Evolutionary conservation across 192 early-diverging fungal species (phyloP), one percentile per base, ranked within the genome.

Genomic region (Irineochytrium annulatum): DNA sequence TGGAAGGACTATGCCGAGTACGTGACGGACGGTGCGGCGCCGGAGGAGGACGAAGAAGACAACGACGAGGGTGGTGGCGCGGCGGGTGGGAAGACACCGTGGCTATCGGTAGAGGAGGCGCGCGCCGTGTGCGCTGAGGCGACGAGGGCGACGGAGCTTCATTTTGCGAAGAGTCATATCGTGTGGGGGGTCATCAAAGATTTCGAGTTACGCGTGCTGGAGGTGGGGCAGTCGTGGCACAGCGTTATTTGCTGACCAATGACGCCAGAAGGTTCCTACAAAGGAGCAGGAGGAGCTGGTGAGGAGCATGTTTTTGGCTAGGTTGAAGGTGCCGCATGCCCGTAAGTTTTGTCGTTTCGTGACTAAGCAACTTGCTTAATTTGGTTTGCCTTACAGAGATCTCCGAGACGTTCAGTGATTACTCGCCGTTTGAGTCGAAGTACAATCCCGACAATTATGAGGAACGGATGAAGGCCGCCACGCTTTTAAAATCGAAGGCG

Each of bases 1-100:
- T 91, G 87, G 87, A 76, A 76, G 34, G 74, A 75, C 19, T 89
- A 82, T 64, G 34, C 78, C 3, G 66, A 75, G 5, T 91, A 76
- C 70, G 64, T 84, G 1, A 44, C 70, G 0, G 67, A 82, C 3
- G 74, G 33, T 6, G 39, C 60, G 43, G 59, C 33, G 62, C 69
- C 49, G 2, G 64, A 77, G 1, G 52, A 63, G 0, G 74, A 63
- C 8, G 65, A 75, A 29, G 66, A 57, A 17, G 72, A 69, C 31
- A 34, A 27, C 14, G 53, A 45, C 32, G 31, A 65, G 14, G 6
- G 20, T 14, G 31, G 13, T 1, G 52, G 34, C 43, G 19, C 24
- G 20, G 33, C 13, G 2, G 56, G 53, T 3, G n/a, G n/a, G n/a
- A n/a, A n/a, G n/a, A n/a, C n/a, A n/a, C n/a, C n/a, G n/a, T 78